phyloP scores from a whole-genome alignment of 192 early-diverging fungal species.

The Backusella parvicylindrica region DNA sequence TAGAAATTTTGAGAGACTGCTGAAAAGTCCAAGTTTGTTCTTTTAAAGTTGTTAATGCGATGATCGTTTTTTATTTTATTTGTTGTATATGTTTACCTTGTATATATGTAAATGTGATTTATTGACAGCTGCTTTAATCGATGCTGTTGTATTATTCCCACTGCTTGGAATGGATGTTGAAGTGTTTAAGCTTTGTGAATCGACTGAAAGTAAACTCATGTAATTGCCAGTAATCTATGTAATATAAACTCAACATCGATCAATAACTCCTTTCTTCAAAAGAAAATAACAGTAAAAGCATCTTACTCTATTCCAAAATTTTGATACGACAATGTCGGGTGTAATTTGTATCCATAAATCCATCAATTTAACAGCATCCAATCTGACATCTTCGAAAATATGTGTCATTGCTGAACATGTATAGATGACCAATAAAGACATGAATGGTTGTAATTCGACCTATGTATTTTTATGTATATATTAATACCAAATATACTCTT shows the following conservation, averaged over 20 bases:
- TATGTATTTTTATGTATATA: not conserved
- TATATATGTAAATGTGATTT: constrained; percentile 29
- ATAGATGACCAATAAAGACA: constrained; percentile 73
- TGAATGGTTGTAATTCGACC: constrained; percentile 70
- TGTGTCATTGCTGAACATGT: constrained; percentile 88
- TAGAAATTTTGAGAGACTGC: constrained; percentile 55
- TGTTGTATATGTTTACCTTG: too few species aligned
- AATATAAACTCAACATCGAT: not conserved
- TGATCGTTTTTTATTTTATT: not conserved
- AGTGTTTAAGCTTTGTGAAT: constrained; percentile 47
- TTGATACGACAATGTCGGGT: constrained; percentile 57
- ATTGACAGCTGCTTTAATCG: constrained; percentile 27
- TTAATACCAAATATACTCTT: not conserved
- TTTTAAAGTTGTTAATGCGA: constrained; percentile 2
- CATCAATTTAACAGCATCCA: constrained; percentile 76
- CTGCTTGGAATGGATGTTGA: not conserved
- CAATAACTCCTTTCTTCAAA: not conserved
- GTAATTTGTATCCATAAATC: constrained; percentile 65
- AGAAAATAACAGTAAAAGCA: not conserved
- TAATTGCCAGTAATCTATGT: constrained; percentile 61
- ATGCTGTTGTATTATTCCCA: not conserved
- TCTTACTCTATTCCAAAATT: constrained; percentile 65
- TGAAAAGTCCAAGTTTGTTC: constrained; percentile 55
- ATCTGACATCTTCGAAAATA: constrained; percentile 82
- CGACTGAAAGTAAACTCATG: constrained; percentile 50